A percentile compares a stretch with the other conserved stretches of the same genome.
phyloP scores from a whole-genome alignment of 768 basidiomycete species.

The Tulasnella sp. region DNA sequence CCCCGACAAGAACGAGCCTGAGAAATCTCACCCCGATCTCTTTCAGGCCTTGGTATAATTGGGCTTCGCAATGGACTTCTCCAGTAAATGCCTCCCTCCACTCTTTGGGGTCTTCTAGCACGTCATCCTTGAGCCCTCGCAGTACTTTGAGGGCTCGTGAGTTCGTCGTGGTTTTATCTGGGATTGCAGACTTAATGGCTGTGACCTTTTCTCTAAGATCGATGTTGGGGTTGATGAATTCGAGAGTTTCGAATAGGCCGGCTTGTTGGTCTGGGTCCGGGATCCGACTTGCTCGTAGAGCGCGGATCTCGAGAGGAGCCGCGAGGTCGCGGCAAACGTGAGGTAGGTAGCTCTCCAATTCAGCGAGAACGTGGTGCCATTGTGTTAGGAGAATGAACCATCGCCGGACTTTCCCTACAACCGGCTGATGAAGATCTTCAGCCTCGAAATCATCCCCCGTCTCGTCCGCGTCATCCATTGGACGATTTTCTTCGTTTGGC shows the following conservation, averaged over 20 bases:
- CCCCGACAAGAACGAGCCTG: neutral
- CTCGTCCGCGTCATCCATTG: neutral
- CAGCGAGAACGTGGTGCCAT: neutral
- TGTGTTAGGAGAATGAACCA: neutral
- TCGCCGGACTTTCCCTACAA: neutral
- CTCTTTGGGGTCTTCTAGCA: neutral
- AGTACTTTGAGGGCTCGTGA: neutral
- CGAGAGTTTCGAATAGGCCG: neutral
- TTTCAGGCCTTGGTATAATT: neutral
- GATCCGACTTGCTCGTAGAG: neutral
- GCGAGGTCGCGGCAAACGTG: neutral
- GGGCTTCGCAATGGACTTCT: neutral
- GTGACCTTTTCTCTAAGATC: neutral
- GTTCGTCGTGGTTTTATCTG: neutral
- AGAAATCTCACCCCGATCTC: neutral
- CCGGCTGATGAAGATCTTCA: no score
- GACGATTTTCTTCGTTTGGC: neutral
- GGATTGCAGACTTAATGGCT: neutral
- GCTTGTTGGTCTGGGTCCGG: neutral
- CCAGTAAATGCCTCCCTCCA: neutral
- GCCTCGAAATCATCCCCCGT: neutral
- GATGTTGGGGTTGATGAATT: neutral
- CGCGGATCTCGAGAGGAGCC: neutral
- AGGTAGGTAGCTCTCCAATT: neutral
- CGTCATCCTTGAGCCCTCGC: neutral